phyloP scores from a whole-genome alignment of 2,329 filamentous ascomycete species.

The Botrytis fabae region DNA sequence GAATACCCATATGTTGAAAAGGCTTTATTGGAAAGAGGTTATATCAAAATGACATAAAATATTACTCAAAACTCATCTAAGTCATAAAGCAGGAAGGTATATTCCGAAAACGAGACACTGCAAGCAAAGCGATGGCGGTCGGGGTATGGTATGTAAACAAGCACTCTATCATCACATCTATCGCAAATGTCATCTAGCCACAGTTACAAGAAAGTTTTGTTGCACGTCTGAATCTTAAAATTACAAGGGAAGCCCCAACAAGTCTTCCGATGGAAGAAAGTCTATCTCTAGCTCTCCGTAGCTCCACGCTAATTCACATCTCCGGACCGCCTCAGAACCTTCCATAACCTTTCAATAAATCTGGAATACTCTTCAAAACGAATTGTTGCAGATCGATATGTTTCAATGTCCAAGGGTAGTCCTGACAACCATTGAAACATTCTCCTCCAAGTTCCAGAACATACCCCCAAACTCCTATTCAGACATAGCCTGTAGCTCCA shows the following conservation, averaged over 20 bases:
- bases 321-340: not conserved
- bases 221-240: not conserved
- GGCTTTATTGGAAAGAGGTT: not conserved
- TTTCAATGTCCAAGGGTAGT: not conserved
- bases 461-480: not conserved
- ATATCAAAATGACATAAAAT: not conserved
- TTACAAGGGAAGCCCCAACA: not conserved
- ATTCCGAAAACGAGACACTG: not conserved
- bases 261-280: not conserved
- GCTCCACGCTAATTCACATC: not conserved
- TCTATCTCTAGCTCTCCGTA: not conserved
- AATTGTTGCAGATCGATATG: not conserved
- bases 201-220: not conserved
- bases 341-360: not conserved
- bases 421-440: accelerated
- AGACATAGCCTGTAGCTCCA: not conserved
- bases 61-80: not conserved
- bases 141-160: not conserved
- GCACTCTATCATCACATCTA: not conserved
- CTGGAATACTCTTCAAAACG: not conserved
- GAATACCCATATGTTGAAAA: not conserved
- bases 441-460: not conserved
- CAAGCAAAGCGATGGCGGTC: not conserved
- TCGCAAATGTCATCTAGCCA: not conserved
- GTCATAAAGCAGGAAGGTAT: not conserved